Percentiles rank a stretch among this genome's conserved stretches.
phyloP scores from a whole-genome alignment of 306 rosid genomes.

The Dryas drummondii region DNA sequence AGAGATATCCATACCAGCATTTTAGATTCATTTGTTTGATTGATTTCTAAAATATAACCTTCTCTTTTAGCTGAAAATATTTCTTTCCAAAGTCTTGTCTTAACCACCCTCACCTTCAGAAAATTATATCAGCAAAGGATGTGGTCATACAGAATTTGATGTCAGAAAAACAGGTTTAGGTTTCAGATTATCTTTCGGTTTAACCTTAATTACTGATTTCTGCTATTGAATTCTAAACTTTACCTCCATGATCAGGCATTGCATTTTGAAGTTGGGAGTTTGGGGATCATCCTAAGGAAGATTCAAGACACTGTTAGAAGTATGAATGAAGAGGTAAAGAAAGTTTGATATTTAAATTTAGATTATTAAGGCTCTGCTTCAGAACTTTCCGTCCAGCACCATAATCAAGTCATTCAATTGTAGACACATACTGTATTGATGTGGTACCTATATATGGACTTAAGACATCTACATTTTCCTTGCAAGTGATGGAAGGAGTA shows the following conservation, averaged over 20 bases:
- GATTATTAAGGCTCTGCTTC: background rate
- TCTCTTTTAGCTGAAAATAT: conserved; percentile 7
- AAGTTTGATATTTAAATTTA: background rate
- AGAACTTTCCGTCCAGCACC: conserved; percentile 7
- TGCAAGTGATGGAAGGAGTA: conserved; percentile 3
- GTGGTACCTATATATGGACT: background rate
- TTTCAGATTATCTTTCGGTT: conserved; percentile 11
- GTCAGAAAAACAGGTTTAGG: conserved; percentile 62
- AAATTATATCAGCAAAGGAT: conserved; percentile 50
- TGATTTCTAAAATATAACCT: conserved; percentile 14
- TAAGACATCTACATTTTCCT: background rate
- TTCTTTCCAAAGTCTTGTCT: conserved; percentile 32
- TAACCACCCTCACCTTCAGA: conserved; percentile 65
- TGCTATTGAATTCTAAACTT: conserved; percentile 28
- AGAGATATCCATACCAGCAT: conserved; percentile 56
- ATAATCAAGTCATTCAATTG: background rate
- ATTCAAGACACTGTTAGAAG: conserved; percentile 49
- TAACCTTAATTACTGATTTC: background rate
- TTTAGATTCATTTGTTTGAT: conserved; percentile 9
- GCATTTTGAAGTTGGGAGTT: conserved; percentile 57
- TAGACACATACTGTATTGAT: background rate
- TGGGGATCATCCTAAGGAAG: conserved; percentile 51
- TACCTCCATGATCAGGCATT: conserved; percentile 43
- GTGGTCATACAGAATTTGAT: conserved; percentile 52
- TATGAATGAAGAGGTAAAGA: conserved; percentile 62